Base-by-base conservation (phyloP, 23 red algal genomes). In the Chondrus crispus region DNA sequence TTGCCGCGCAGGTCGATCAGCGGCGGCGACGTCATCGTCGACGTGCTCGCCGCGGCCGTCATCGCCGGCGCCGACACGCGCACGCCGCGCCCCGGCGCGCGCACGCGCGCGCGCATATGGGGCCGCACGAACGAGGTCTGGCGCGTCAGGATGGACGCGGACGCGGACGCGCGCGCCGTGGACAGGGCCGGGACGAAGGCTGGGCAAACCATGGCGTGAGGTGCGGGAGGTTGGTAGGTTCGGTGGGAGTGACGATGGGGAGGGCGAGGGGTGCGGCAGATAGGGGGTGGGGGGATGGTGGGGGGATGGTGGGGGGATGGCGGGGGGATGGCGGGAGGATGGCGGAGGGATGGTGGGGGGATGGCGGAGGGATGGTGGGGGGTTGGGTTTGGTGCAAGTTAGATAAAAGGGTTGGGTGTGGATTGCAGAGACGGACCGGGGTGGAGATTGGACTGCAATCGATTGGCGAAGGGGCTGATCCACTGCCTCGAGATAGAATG, bases 1-100 rank as follows among this genome's bases (percentile, higher is more conserved):
- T 98, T 98, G 19, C 96, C 96, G 10, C 80, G 91, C 36, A 98
- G 85, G 88, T 98, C 96, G 46, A 98, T 82, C 43, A 98, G 82
- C 49, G 96, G 96, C 16, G 82, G 28, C 22, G 88, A 38, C 68
- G 69, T n/a, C 55, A 39, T 39, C 3, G 84, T 41, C 35, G 68
- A 35, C 14, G 93, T 48, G 39, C 52, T 29, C 48, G 74, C 51
- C 18, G 93, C 81, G 74, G 91, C 91, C 48, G 80, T 85, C 91
- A 91, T 91, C 36, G 35, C 5, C 9, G 60, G 60, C 9, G 71
- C 43, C 43, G 26, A 37, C 29, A 42, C 26, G 71, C 38, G 71
- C 38, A 77, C 28, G 44, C 26, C 32, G 43, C 44, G 71, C 26
- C 22, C 11, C 26, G 82, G 54, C 48, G 46, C 38, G 18, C 13